Evolutionary conservation across 2,329 filamentous ascomycete genomes (phyloP).

Genomic region (Penicillium occitanis): DNA sequence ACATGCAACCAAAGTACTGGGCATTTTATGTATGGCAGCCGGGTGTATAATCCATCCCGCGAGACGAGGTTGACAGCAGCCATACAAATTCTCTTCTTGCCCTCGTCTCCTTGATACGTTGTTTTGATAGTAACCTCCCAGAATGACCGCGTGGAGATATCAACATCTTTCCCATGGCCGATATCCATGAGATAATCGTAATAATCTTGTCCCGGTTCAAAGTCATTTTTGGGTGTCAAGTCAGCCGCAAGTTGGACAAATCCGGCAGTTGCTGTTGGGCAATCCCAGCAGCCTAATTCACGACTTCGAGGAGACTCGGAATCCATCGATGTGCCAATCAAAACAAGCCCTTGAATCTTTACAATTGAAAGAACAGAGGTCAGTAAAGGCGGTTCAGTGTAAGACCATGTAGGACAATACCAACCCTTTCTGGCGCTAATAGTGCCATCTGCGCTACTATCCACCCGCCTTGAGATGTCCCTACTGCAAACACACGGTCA

Average conservation of each 20-base stretch:
- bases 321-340: slow-evolving; percentile 51
- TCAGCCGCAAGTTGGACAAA: slow-evolving; percentile 41
- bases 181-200: slow-evolving; percentile 47
- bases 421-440: slow-evolving; percentile 45
- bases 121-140: slow-evolving; percentile 44
- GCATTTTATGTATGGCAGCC: slow-evolving; percentile 47
- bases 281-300: slow-evolving; percentile 49
- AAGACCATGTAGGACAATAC: not conserved
- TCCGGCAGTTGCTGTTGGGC: slow-evolving; percentile 30
- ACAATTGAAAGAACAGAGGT: not conserved
- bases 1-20: slow-evolving; percentile 51
- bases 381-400: not conserved
- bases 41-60: slow-evolving; percentile 46
- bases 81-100: slow-evolving; percentile 45
- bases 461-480: slow-evolving; percentile 54
- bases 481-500: slow-evolving; percentile 44
- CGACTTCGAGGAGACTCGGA: slow-evolving; percentile 44
- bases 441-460: slow-evolving; percentile 52
- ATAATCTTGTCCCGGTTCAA: slow-evolving; percentile 40
- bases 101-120: slow-evolving; percentile 50
- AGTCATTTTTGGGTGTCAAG: slow-evolving; percentile 37
- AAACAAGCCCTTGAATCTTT: slow-evolving; percentile 50
- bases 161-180: slow-evolving; percentile 44
- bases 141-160: slow-evolving; percentile 35
- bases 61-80: slow-evolving; percentile 48